Evolutionary conservation across 1,284 basidiomycete species (phyloP), one percentile per base, ranked within the genome.

Genomic region (Trichosporon sp.): DNA sequence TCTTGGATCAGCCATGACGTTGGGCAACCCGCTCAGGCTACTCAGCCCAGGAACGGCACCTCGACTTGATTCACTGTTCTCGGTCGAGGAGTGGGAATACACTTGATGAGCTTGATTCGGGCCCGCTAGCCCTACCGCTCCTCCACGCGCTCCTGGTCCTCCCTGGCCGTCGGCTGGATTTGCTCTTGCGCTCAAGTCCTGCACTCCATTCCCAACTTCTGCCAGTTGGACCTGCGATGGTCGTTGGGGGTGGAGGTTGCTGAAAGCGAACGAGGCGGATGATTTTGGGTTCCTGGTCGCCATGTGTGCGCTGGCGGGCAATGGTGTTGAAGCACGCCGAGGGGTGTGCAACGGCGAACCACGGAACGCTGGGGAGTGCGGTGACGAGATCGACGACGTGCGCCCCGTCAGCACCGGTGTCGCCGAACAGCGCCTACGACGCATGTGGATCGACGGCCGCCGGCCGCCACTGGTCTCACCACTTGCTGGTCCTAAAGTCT

Each of bases 371-470:
- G 59, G 59, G 1, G 59, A 35, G n/a, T 35, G 59, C 4, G 59
- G 59, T 32, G 31, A 35, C 1, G 59, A 14, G n/a, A n/a, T 32
- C 2, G 16, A 8, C 31, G 32, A 37, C 11, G 51, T 7, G 6
- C 59, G 59, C 5, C 59, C 59, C 11, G 59, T 63, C 59, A 63
- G 59, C 31, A 63, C 59, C 31, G 59, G 59, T 16, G 59, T 63
- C 16, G 59, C 59, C 16, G 59, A 63, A 7, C 59, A 63, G 4
- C 59, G 59, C 14, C 59, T 32, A 4, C 59, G 59, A 8, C 59
- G 59, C 59, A 63, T 63, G 16, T 63, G 59, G 16, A 63, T 63
- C 59, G 59, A 63, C 6, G 59, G 59, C 32, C 32, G 59, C 51
- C 51, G n/a, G 2, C 51, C 21, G 31, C 59, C 59, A 6, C 7